Percentiles rank a stretch among this genome's conserved stretches.
These are phyloP conservation scores for Trichoderma koningii DNA, from an alignment of 2,329 filamentous ascomycete species.

Conservation along the genomic window DNA sequence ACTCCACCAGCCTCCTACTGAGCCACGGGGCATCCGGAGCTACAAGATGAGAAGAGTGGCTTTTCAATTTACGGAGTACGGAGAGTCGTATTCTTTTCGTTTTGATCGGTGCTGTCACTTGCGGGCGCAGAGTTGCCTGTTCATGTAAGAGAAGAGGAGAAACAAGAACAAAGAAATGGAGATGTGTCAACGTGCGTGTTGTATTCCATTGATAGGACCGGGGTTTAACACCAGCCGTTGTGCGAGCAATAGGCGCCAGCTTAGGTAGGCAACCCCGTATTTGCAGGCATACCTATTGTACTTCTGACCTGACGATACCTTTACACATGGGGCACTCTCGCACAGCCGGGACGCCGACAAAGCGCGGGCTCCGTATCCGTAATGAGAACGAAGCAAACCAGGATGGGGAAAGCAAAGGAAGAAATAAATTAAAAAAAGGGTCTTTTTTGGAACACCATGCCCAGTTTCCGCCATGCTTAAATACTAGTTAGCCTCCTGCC, in stretches of 20 bases:
- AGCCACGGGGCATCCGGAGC: conserved; percentile 23
- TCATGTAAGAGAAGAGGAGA: not conserved
- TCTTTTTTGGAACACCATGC: not conserved
- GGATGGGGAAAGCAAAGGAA: not conserved
- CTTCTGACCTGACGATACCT: no score
- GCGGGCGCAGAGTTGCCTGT: conserved; percentile 18
- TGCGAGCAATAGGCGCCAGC: conserved; percentile 1
- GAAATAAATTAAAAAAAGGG: not conserved
- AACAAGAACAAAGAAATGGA: not conserved
- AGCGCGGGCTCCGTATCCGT: conserved; percentile 10
- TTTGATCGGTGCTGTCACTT: not conserved
- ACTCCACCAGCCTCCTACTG: not conserved
- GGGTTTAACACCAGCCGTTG: not conserved
- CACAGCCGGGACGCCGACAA: not conserved
- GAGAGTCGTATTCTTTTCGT: not conserved
- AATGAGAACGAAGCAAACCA: conserved; percentile 1
- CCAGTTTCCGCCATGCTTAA: conserved; percentile 21
- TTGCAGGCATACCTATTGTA: conserved; percentile 1
- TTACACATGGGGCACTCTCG: conserved; percentile 3
- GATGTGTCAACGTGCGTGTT: not conserved
- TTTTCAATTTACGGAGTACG: conserved; percentile 12
- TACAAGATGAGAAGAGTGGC: conserved; percentile 14
- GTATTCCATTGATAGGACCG: no score
- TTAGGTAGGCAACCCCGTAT: conserved; percentile 8
- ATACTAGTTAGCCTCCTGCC: conserved; percentile 12